Evolutionary conservation across 139 green algal species (phyloP), one percentile per base, ranked within the genome.

Genomic region (Micractinium conductrix): DNA sequence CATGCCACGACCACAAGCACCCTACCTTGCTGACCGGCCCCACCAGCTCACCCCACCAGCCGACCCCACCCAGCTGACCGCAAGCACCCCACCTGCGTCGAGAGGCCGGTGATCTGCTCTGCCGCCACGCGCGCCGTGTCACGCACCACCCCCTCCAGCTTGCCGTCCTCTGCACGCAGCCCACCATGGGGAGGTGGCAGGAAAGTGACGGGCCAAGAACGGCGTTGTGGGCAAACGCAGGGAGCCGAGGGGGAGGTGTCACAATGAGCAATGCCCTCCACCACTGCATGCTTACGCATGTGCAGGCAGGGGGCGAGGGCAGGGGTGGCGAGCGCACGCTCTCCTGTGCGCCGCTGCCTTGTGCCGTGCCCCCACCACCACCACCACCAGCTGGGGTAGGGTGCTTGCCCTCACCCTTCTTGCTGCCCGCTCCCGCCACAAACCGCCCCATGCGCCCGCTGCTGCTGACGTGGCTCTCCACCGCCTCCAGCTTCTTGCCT

Each of bases 401-500:
- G n/a, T n/a, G n/a, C n/a, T n/a, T n/a, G n/a, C n/a, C n/a, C 79
- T 48, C 50, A 82, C 40, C 85, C 45, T 90, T 93, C 60, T 90
- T 83, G 38, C 84, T 87, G 22, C 37, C 40, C 10, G 45, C 45
- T 8, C 38, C 38, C 44, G 80, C 42, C 48, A 90, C 58, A 81
- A 83, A 37, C 67, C 87, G 43, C 58, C 40, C 42, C 78, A 74
- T 6, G 35, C 87, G 24, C 62, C 84, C 74, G 78, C 63, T 40
- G 68, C 79, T 53, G 88, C 42, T 58, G 42, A 96, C 55, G 80
- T 89, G 80, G 48, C 24, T 62, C 63, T 96, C 95, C 26, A 88
- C 94, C 73, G 95, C 91, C 89, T 98, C 96, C 82, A 99, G 91
- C 91, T 99, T 99, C 84, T 98, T 95, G 50, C 92, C 93, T 91